These are phyloP conservation scores for Przewalskia tangutica DNA, from an alignment of 257 asterid genomes.

Conservation along the genomic window DNA sequence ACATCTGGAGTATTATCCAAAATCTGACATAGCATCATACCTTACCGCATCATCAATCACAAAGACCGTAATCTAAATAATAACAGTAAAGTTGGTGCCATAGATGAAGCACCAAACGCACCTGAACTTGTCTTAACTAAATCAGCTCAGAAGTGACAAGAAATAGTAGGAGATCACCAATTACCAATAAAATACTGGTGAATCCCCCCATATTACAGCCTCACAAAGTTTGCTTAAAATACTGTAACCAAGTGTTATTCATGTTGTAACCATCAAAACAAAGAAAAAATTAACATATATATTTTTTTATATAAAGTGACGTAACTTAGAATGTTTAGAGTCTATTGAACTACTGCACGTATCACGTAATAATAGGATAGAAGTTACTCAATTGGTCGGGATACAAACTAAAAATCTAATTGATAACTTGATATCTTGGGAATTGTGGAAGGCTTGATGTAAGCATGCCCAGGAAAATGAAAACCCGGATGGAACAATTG, in stretches of 20 bases:
- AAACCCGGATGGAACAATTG: neutral
- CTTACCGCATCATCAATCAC: neutral
- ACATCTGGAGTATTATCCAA: neutral
- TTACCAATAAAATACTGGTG: neutral
- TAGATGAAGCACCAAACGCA: neutral
- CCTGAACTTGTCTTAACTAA: neutral
- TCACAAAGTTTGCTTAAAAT: neutral
- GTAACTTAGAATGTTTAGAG: neutral
- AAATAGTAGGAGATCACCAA: neutral
- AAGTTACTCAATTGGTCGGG: neutral
- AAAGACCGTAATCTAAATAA: neutral
- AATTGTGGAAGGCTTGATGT: neutral
- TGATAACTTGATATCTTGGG: neutral
- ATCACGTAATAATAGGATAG: neutral
- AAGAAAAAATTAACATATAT: neutral
- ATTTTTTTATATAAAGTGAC: neutral
- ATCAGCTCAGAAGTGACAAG: neutral
- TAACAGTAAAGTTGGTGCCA: neutral
- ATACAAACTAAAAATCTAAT: neutral
- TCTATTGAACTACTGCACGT: neutral
- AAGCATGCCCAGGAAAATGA: neutral
- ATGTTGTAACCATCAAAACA: neutral
- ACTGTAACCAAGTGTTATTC: neutral
- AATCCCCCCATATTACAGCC: neutral
- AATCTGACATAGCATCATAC: neutral